A percentile compares a stretch with the other conserved stretches of the same genome.
Evolutionary conservation across 495 filamentous ascomycete species (phyloP).

Genomic region (Xylaria cubensis): DNA sequence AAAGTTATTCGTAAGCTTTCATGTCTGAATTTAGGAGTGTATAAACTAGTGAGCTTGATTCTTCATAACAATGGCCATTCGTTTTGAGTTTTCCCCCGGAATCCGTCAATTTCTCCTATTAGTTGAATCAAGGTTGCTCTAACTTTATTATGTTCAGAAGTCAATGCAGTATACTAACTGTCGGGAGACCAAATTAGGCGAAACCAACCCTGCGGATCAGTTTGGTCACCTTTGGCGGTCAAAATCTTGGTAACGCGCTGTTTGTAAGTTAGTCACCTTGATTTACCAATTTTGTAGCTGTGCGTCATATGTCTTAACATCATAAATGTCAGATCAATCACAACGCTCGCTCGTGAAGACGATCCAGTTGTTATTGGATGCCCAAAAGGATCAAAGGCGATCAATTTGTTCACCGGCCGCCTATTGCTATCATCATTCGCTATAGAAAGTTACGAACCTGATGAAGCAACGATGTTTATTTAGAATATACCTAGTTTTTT

Average conservation of each 20-base stretch:
- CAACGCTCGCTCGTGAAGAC: constrained; percentile 32
- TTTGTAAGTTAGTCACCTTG: not conserved
- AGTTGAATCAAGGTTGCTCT: too few relatives aligned
- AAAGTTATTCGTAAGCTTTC: too few relatives aligned
- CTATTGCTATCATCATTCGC: not conserved
- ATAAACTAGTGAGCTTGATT: too few relatives aligned
- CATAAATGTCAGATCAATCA: constrained; percentile 30
- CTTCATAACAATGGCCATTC: too few relatives aligned
- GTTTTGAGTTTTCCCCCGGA: too few relatives aligned
- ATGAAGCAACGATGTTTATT: not conserved
- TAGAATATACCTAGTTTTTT: not conserved
- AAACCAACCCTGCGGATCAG: constrained; percentile 21
- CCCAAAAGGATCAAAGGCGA: constrained; percentile 43
- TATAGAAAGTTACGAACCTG: not conserved
- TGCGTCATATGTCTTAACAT: not conserved
- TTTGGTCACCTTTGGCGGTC: not conserved
- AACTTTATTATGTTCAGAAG: constrained; percentile 31
- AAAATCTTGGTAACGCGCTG: not conserved
- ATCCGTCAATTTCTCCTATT: too few relatives aligned
- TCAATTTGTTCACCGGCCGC: not conserved
- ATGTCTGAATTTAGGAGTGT: too few relatives aligned
- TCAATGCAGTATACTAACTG: constrained; percentile 31
- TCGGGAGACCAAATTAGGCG: constrained; percentile 32
- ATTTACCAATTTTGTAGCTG: too few relatives aligned
- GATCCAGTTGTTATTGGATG: constrained; percentile 39